Evolutionary conservation across 2,329 filamentous ascomycete species (phyloP).

Genomic region (Ascochyta pisi): DNA sequence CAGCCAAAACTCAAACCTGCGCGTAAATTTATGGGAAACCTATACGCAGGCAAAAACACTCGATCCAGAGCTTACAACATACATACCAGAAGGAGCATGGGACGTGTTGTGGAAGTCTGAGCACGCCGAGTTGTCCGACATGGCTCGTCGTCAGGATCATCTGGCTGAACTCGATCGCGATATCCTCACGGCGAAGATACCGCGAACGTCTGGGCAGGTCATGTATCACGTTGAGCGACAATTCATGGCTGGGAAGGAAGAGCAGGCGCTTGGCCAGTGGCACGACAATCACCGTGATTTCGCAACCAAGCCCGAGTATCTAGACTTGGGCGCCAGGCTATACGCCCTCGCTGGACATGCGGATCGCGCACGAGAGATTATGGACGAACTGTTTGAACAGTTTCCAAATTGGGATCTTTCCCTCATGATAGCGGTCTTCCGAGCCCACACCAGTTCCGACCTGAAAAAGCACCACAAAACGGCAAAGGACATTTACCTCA

Average conservation of each 20-base stretch:
- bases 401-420: slow-evolving; percentile 59
- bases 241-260: slow-evolving; percentile 34
- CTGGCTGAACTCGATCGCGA: slow-evolving; percentile 38
- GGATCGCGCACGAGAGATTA: slow-evolving; percentile 64
- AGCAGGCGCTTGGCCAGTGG: slow-evolving; percentile 44
- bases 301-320: slow-evolving; percentile 48
- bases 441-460: slow-evolving; percentile 65
- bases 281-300: slow-evolving; percentile 24
- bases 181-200: slow-evolving; percentile 28
- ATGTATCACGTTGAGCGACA: slow-evolving; percentile 35
- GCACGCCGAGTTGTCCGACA: slow-evolving; percentile 16
- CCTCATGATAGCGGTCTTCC: slow-evolving; percentile 72
- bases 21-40: slow-evolving; percentile 38
- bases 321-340: slow-evolving; percentile 73
- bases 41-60: slow-evolving; percentile 34
- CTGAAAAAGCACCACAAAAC: slow-evolving; percentile 52
- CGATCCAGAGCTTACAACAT: slow-evolving; percentile 22
- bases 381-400: slow-evolving; percentile 60
- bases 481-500: slow-evolving; percentile 58
- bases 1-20: neutral
- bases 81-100: slow-evolving; percentile 42
- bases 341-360: slow-evolving; percentile 64
- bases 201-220: slow-evolving; percentile 29
- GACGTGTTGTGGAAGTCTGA: slow-evolving; percentile 43
- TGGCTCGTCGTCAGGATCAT: slow-evolving; percentile 25